A percentile compares a stretch with the other conserved stretches of the same genome.
phyloP scores from a whole-genome alignment of 768 basidiomycete species.

The Amanita pseudoporphyria region DNA sequence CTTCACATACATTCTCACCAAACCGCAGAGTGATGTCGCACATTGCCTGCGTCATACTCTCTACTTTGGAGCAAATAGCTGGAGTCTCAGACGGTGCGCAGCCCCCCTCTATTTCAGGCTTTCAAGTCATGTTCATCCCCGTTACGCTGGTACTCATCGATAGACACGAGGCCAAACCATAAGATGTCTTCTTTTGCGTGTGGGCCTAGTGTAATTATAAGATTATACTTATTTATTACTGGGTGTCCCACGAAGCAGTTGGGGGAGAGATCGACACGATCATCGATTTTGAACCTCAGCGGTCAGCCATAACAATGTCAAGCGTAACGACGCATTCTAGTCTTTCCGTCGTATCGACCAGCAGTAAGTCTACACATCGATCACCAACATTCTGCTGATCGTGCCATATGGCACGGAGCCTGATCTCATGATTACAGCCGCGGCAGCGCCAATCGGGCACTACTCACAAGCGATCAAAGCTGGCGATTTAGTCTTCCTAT shows the following conservation, averaged over 20 bases:
- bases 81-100: too few relatives aligned
- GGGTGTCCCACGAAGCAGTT: too few relatives aligned
- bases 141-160: too few relatives aligned
- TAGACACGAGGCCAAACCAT: too few relatives aligned
- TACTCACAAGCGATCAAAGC: slow-evolving; percentile 84
- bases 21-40: slow-evolving; percentile 96
- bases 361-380: not conserved
- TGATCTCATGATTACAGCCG: not conserved
- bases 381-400: not conserved
- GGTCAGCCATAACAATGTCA: slow-evolving; percentile 6
- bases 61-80: too few relatives aligned
- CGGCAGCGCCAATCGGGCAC: slow-evolving; percentile 77
- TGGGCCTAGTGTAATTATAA: too few relatives aligned
- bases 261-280: too few relatives aligned
- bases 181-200: too few relatives aligned
- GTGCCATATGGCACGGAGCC: not conserved
- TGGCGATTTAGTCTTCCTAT: slow-evolving; percentile 80
- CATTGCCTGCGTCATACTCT: slow-evolving; percentile 96
- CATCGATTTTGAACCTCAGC: too few relatives aligned
- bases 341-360: slow-evolving; percentile 3
- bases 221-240: too few relatives aligned
- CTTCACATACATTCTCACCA: slow-evolving; percentile 98
- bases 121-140: too few relatives aligned
- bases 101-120: too few relatives aligned
- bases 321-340: not conserved